Evolutionary conservation across 1,284 basidiomycete genomes (phyloP), one percentile per base, ranked within the genome.

Genomic region (Tetrapyrgos nigripes): DNA sequence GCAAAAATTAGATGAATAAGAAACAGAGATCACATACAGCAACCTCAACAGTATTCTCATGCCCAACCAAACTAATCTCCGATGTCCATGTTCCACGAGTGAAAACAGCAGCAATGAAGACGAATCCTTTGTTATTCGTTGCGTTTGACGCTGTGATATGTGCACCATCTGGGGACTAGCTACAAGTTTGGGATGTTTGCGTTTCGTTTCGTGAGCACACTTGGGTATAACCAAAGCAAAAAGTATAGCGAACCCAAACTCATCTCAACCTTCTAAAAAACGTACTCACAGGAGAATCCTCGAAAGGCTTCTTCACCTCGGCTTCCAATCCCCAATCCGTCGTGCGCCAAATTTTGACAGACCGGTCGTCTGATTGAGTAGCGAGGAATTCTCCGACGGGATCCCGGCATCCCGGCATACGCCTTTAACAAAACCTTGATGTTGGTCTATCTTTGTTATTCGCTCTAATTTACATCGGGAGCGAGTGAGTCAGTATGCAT

Each of bases 111-210:
- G 96, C 96, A 50, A 98, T 97, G 73, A 99, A 99, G 8, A 99
- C 96, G 55, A 95, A 96, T 3, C 96, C 96, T 63, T 90, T 88
- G 66, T 92, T 92, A 72, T 97, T 98, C 65, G 96, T 98, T 3
- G 97, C 96, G 69, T 99, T 99, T 0, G 96, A 97, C 1, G 96
- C 92, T 4, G 96, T 95, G 62, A 99, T 93, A 70, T 97, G 94
- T 6, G 94, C 93, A n/a, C 97, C 97, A 73, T 99, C 97, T 2
- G 97, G 97, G 1, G 96, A 97, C 97, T 97, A 99, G 68, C 96
- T 97, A 57, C n/a, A n/a, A n/a, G n/a, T n/a, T n/a, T n/a, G n/a
- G n/a, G n/a, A n/a, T n/a, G n/a, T n/a, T n/a, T n/a, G n/a, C n/a
- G n/a, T n/a, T n/a, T n/a, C 60, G 51, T 47, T 35, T 35, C 21